Evolutionary conservation across 2,329 filamentous ascomycete species (phyloP).

Genomic region (Aspergillus hiratsukae): DNA sequence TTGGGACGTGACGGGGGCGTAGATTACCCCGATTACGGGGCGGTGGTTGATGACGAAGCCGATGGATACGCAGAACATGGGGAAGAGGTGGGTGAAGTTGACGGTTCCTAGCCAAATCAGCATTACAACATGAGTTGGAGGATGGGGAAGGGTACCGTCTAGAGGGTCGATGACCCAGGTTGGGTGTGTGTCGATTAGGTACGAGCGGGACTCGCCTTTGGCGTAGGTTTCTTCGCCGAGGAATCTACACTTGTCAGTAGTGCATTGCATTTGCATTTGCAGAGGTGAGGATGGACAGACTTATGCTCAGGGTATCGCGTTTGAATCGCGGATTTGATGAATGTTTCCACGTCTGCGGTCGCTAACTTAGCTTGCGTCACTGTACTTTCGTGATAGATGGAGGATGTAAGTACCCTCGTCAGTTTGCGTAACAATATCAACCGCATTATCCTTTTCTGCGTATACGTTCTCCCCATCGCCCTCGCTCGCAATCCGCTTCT

Average conservation of each 20-base stretch:
- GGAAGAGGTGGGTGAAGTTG: constrained; percentile 75
- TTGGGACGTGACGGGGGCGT: constrained; percentile 66
- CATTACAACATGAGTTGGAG: not conserved
- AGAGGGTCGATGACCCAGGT: constrained; percentile 76
- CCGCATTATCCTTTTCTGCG: constrained; percentile 67
- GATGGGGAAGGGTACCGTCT: constrained; percentile 49
- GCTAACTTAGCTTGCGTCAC: too few relatives aligned
- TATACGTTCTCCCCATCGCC: too few relatives aligned
- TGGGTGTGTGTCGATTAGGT: constrained; percentile 59
- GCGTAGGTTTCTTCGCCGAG: constrained; percentile 74
- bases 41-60: constrained; percentile 58
- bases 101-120: constrained; percentile 52
- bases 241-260: constrained; percentile 49
- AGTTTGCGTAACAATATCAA: constrained; percentile 73
- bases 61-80: constrained; percentile 78
- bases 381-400: too few relatives aligned
- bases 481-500: constrained; percentile 47
- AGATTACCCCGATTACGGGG: constrained; percentile 66
- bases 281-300: constrained; percentile 40
- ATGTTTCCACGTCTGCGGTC: constrained; percentile 62
- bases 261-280: too few relatives aligned
- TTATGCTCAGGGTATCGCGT: constrained; percentile 61
- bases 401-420: constrained; percentile 72
- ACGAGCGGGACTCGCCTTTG: constrained; percentile 61
- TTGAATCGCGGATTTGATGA: constrained; percentile 59